These are phyloP conservation scores for Tardiomyces depauwii DNA, from an alignment of 1,139 yeast species.

Conservation along the genomic window DNA sequence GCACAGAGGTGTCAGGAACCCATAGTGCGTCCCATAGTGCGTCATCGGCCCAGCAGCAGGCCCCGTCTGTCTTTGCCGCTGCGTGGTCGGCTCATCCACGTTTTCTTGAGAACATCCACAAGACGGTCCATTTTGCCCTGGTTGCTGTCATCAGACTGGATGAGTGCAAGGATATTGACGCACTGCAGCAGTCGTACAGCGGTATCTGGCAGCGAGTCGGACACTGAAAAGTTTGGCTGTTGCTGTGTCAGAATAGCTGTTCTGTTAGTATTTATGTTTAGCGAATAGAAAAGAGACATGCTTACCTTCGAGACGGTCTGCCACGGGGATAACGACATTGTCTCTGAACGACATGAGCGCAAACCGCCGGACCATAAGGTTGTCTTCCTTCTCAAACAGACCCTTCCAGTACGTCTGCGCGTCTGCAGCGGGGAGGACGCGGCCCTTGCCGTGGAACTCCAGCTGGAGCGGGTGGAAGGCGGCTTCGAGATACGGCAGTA, in stretches of 20 bases:
- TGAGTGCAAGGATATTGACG: constrained; percentile 40
- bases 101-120: constrained; percentile 15
- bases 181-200: constrained; percentile 40
- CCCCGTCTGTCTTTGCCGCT: constrained; percentile 23
- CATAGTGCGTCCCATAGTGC: too few species aligned
- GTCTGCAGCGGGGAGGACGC: constrained; percentile 19
- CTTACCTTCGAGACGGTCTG: constrained; percentile 30
- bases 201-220: constrained; percentile 17
- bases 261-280: neutral
- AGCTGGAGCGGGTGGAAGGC: constrained; percentile 48
- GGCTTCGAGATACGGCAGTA: constrained; percentile 48
- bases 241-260: neutral
- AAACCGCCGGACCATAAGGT: constrained; percentile 23
- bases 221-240: neutral
- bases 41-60: constrained; percentile 9
- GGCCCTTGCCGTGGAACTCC: constrained; percentile 34
- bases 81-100: constrained; percentile 21
- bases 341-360: constrained; percentile 27
- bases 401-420: constrained; percentile 32
- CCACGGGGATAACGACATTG: constrained; percentile 25
- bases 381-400: constrained; percentile 16
- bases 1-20: too few species aligned
- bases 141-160: constrained; percentile 40
- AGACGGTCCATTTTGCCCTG: constrained; percentile 43
- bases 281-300: too few species aligned